Evolutionary conservation across 202 grass and related monocot genomes (phyloP), one percentile per base, ranked within the genome.

Genomic region (Panicum hallii): DNA sequence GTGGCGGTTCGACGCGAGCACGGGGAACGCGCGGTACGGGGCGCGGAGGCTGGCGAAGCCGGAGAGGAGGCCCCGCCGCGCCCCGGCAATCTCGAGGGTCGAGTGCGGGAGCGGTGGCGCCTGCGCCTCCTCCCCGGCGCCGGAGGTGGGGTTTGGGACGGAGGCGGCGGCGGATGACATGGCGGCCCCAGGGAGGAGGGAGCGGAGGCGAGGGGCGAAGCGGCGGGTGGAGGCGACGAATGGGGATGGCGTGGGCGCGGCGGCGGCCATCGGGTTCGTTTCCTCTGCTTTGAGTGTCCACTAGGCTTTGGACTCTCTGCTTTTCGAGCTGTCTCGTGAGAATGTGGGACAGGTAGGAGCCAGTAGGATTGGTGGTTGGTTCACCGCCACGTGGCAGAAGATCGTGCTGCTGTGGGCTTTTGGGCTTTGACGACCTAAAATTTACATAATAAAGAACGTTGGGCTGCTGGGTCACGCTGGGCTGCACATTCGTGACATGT

Each of bases 21-120:
- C n/a, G 44, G 93, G 90, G 71, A 92, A 99, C 20, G 93, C 34
- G 17, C 81, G 84, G 91, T 99, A 99, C 50, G 93, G 93, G 8
- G 83, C 77, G 80, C 84, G 88, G 48, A 99, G 91, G 86, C 96
- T 99, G 65, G 77, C 62, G 67, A 99, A 95, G 62, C 81, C 54
- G 11, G 90, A 82, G 60, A 99, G 88, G 80, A 99, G 47, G 46
- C 78, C 81, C 49, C 89, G 61, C 46, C 86, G 84, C 41, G 69
- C 72, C 20, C 96, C 96, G 45, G 89, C 74, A 75, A 95, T 63
- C 84, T 99, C 96, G 70, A 99, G 93, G 74, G 67, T 88, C 77
- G 80, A 81, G 46, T 86, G 79, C 15, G 87, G 85, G 47, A 90
- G 83, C 77, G 28, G 52, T 11, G 46, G 20, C 28, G 40, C 26